Evolutionary conservation across 441 rosid genomes (phyloP), one percentile per base, ranked within the genome.

Genomic region (Populus tomentosa): DNA sequence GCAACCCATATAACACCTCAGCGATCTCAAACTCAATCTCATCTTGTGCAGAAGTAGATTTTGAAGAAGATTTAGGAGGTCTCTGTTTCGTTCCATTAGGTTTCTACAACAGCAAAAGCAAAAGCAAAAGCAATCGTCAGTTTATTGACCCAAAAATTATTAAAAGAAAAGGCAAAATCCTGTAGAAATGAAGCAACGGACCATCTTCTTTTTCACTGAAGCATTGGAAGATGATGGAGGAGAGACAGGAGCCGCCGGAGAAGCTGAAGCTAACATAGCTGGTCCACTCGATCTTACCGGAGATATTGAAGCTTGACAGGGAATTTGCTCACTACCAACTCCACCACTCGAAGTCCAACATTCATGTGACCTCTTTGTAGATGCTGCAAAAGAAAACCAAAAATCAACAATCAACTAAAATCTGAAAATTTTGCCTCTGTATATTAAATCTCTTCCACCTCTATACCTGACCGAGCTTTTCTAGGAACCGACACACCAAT

Each of bases 391-490:
- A 67, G 18, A 26, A 70, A 30, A 65, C 61, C 67, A 11, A 42
- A 56, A 26, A 88, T 82, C 69, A 68, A 38, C 36, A 24, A 46
- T 20, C 66, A 69, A 21, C 32, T 69, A 68, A 66, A 67, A 67
- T 28, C 33, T 20, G 20, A 3, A 33, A 33, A 67, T 0, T 28
- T 24, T 66, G 32, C 56, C 7, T 33, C 14, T 8, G n/a, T 5
- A 10, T 10, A 30, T 9, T 40, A 72, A 79, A 82, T 83, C 83
- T 78, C 85, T 81, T 89, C 94, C 94, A 88, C 90, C 88, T 88
- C 96, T 87, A 87, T 91, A 96, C 99, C 99, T 94, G 98, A 92
- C 90, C 99, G 98, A 87, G 99, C 98, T 92, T 93, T 96, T 86
- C 99, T 84, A 77, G 98, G 99, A 59, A 96, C 99, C 78, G 98